Evolutionary conservation across 257 asterid species (phyloP).

Genomic region (Jasminum sambac): DNA sequence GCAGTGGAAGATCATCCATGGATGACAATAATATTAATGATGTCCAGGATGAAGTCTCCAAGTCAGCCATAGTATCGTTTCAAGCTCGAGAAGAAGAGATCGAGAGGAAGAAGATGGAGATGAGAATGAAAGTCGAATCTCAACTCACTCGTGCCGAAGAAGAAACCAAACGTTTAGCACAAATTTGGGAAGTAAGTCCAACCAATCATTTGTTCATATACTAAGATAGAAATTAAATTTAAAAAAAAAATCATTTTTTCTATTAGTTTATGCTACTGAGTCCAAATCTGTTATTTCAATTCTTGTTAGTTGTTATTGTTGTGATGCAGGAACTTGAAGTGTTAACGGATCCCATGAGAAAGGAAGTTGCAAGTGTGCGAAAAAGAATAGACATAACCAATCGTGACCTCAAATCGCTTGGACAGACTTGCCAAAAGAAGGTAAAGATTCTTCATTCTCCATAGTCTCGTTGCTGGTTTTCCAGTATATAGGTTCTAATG

Average conservation of each 20-base stretch:
- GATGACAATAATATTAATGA: conserved; percentile 33
- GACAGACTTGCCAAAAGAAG: conserved; percentile 80
- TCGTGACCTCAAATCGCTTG: conserved; percentile 77
- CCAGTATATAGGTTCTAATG: too few relatives aligned
- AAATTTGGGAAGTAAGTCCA: conserved; percentile 69
- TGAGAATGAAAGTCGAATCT: conserved; percentile 65
- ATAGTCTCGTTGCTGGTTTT: too few relatives aligned
- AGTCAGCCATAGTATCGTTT: conserved; percentile 50
- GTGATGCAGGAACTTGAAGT: conserved; percentile 70
- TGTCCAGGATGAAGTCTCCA: conserved; percentile 60
- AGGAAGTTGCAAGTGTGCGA: conserved; percentile 71
- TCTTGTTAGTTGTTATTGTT: background rate
- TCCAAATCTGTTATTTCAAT: too few relatives aligned
- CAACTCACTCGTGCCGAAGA: conserved; percentile 79
- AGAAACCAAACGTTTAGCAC: conserved; percentile 66
- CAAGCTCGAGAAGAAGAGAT: conserved; percentile 79
- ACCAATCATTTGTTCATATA: background rate
- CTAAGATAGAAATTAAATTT: background rate
- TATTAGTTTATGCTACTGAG: too few relatives aligned
- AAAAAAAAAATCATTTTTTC: too few relatives aligned
- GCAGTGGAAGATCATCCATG: conserved; percentile 56
- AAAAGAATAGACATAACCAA: conserved; percentile 63
- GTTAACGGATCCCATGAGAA: conserved; percentile 85
- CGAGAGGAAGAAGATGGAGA: conserved; percentile 73
- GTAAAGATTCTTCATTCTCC: conserved; percentile 36